These are phyloP conservation scores for Gentiana macrophylla DNA, from an alignment of 257 asterid genomes.

Conservation along the genomic window DNA sequence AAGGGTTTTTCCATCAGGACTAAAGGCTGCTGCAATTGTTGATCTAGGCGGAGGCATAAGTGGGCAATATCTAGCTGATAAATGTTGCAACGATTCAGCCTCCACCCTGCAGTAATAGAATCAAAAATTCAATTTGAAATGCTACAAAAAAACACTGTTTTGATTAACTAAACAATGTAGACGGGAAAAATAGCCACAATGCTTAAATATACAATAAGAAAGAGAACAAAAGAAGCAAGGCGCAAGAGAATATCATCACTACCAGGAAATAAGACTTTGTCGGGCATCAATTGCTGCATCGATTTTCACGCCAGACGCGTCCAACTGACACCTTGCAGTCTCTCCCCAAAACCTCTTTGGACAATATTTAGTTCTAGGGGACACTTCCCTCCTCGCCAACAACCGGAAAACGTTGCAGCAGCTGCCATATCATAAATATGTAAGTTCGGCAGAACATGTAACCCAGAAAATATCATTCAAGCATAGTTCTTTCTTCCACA, in stretches of 20 bases:
- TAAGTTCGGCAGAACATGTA: too few relatives aligned
- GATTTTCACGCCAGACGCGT: constrained; percentile 31
- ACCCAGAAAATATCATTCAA: too few relatives aligned
- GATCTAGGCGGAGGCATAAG: constrained; percentile 92
- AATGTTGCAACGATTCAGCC: constrained; percentile 72
- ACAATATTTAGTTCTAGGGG: constrained; percentile 61
- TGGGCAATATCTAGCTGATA: constrained; percentile 83
- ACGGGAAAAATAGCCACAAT: constrained; percentile 1
- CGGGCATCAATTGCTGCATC: constrained; percentile 63
- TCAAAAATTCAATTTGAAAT: not conserved
- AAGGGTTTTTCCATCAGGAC: constrained; percentile 90
- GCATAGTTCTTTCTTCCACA: too few relatives aligned
- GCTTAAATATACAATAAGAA: not conserved
- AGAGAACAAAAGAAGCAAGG: not conserved
- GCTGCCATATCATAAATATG: constrained; percentile 20
- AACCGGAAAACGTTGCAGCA: constrained; percentile 59
- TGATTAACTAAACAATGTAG: not conserved
- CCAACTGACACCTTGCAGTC: constrained; percentile 31
- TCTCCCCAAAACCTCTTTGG: constrained; percentile 67
- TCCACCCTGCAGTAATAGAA: constrained; percentile 56
- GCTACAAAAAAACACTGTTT: not conserved
- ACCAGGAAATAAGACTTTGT: constrained; percentile 89
- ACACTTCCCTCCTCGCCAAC: constrained; percentile 76
- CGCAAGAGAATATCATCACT: constrained; percentile 5
- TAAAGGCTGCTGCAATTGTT: constrained; percentile 96